Evolutionary conservation across 768 basidiomycete species (phyloP).

Genomic region (Podaxis sp.): DNA sequence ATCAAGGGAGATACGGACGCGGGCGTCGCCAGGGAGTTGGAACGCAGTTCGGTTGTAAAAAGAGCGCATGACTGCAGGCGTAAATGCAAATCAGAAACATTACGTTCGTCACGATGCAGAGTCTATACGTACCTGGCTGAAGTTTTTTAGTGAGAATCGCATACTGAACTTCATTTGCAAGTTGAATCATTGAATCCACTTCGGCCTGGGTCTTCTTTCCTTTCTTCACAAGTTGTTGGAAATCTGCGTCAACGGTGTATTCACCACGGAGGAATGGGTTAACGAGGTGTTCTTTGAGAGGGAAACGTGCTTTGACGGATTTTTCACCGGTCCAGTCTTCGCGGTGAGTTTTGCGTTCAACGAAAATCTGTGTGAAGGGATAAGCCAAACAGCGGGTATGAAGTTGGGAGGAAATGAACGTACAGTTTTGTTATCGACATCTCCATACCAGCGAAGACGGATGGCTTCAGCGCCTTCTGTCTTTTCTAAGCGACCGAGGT

Average conservation of each 20-base stretch:
- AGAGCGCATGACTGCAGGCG: conserved; percentile 76
- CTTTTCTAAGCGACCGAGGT: conserved; percentile 95
- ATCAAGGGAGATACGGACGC: conserved; percentile 96
- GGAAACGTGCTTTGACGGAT: conserved; percentile 95
- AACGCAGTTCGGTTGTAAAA: conserved; percentile 99
- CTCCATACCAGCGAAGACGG: conserved; percentile 96
- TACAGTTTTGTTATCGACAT: conserved; percentile 74
- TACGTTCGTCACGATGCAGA: not conserved
- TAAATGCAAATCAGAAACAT: not conserved
- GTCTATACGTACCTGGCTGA: conserved; percentile 58
- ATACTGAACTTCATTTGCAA: conserved; percentile 97
- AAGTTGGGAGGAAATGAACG: not conserved
- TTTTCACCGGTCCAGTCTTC: conserved; percentile 99
- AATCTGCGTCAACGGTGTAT: conserved; percentile 90
- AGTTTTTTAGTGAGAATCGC: conserved; percentile 78
- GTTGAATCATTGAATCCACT: conserved; percentile 90
- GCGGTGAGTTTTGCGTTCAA: conserved; percentile 88
- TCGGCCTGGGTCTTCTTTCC: conserved; percentile 93
- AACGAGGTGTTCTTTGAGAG: conserved; percentile 89
- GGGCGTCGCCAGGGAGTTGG: conserved; percentile 97
- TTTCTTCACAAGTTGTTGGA: conserved; percentile 78
- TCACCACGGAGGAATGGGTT: conserved; percentile 88
- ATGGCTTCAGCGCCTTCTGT: conserved; percentile 98
- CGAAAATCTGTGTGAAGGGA: conserved; percentile 64
- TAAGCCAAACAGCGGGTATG: not conserved